Evolutionary conservation across 371 early-diverging fungal genomes (phyloP).

Genomic region (Rhizopus delemar): DNA sequence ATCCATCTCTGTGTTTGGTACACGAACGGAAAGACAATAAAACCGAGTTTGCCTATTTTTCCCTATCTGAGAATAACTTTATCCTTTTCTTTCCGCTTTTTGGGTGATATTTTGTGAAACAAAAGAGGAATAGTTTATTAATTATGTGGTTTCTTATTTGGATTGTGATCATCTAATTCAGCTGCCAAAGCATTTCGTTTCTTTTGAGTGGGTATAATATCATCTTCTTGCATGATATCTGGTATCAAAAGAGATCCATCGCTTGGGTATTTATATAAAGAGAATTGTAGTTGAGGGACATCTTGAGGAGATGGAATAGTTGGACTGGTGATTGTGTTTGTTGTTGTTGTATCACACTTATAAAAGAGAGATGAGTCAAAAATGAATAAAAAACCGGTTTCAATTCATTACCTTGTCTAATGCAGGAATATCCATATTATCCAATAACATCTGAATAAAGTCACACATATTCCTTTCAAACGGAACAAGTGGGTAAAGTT

Average conservation of each 20-base stretch:
- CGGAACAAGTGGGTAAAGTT: slow-evolving; percentile 49
- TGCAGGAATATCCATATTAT: slow-evolving; percentile 44
- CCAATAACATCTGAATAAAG: slow-evolving; percentile 48
- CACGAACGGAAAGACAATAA: not conserved
- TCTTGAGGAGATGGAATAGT: slow-evolving; percentile 7
- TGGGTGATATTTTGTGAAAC: not conserved
- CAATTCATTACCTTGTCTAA: slow-evolving; percentile 40
- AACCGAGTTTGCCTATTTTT: too few species aligned
- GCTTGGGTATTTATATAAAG: slow-evolving; percentile 44
- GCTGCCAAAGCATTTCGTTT: slow-evolving; percentile 4
- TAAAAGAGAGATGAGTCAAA: too few species aligned
- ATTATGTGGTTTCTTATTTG: not conserved
- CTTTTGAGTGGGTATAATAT: slow-evolving; percentile 2
- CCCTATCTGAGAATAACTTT: too few species aligned
- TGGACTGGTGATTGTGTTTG: slow-evolving; percentile 5
- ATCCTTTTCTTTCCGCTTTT: too few species aligned
- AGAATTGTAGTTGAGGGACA: slow-evolving; percentile 1
- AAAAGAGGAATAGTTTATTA: not conserved
- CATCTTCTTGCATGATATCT: slow-evolving; percentile 36
- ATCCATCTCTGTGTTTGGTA: not conserved
- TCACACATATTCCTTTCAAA: slow-evolving; percentile 53
- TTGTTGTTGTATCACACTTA: slow-evolving; percentile 21
- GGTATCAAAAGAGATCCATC: slow-evolving; percentile 50
- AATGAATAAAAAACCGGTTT: too few species aligned
- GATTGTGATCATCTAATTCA: not conserved